These are phyloP conservation scores for Soucietia sequanensis DNA, from an alignment of 805 yeast species.

Conservation along the genomic window DNA sequence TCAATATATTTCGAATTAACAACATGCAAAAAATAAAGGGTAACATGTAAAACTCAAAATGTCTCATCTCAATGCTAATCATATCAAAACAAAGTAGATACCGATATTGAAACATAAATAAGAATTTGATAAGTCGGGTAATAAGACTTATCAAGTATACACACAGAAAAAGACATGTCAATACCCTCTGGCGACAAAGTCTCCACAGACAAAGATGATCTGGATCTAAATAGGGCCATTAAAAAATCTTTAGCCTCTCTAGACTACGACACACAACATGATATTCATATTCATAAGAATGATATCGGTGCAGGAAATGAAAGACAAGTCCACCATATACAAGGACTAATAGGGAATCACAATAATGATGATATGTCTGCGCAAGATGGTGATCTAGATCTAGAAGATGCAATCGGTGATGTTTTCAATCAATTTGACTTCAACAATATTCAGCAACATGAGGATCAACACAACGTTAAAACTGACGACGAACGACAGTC, in stretches of 20 bases:
- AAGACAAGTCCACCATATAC: conserved; percentile 1
- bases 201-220: background rate
- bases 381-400: conserved; percentile 19
- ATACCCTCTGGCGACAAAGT: background rate
- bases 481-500: conserved; percentile 1
- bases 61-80: too few relatives aligned
- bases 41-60: too few relatives aligned
- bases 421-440: conserved; percentile 34
- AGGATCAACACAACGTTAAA: conserved; percentile 1
- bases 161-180: too few relatives aligned
- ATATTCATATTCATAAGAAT: too few relatives aligned
- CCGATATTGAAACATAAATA: too few relatives aligned
- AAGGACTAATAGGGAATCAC: background rate
- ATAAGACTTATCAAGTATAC: too few relatives aligned
- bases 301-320: conserved; percentile 4
- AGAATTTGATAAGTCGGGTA: too few relatives aligned
- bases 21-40: too few relatives aligned
- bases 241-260: conserved; percentile 8
- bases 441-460: conserved; percentile 10
- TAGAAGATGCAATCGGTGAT: conserved; percentile 38
- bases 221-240: conserved; percentile 4
- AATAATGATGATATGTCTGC: too few relatives aligned
- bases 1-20: too few relatives aligned
- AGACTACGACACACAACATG: conserved; percentile 4
- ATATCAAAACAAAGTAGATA: too few relatives aligned